phyloP scores from a whole-genome alignment of 345 rosid genomes.

The Brassica napus region DNA sequence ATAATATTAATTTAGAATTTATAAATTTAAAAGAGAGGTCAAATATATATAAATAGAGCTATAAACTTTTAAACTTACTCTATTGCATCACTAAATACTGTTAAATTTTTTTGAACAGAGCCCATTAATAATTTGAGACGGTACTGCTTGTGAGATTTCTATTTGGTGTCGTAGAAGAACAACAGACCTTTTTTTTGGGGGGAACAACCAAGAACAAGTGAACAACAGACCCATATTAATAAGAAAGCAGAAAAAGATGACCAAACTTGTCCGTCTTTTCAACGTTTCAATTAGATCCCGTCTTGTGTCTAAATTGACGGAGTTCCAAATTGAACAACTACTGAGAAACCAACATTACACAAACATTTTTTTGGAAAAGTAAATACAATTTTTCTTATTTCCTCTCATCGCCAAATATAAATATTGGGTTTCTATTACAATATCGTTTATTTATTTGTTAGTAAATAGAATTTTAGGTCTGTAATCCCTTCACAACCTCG shows the following conservation, averaged over 20 bases:
- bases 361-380: not conserved
- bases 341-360: not conserved
- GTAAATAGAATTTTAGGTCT: not conserved
- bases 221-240: not conserved
- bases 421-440: not conserved
- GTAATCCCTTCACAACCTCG: not conserved
- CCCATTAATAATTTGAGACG: no score
- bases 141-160: not conserved
- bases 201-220: no score
- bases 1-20: no score
- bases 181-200: not conserved
- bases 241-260: not conserved
- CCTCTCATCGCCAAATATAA: not conserved
- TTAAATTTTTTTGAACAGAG: no score
- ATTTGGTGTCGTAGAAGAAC: not conserved
- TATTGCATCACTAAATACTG: no score
- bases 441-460: not conserved
- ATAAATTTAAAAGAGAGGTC: no score
- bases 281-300: slow-evolving; percentile 3
- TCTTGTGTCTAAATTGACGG: slow-evolving; percentile 18
- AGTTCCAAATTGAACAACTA: slow-evolving; percentile 3
- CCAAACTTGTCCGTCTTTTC: slow-evolving; percentile 11
- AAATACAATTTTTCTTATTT: not conserved
- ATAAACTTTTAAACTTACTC: no score
- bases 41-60: no score